phyloP scores from a whole-genome alignment of 495 filamentous ascomycete species.

The Aspergillus hancockii region DNA sequence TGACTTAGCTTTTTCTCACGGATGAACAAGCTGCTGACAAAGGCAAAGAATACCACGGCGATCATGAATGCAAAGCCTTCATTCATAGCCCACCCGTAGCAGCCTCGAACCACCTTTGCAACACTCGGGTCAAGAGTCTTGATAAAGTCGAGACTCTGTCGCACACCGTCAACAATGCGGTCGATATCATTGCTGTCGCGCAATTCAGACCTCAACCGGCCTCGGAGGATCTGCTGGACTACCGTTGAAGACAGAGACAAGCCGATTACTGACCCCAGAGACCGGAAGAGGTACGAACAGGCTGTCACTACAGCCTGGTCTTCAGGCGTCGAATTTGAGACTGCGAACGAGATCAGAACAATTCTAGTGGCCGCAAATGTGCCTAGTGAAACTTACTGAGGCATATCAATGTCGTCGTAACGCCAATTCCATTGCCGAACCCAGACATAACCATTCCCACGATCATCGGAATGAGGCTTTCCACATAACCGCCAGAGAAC shows the following conservation, averaged over 20 bases:
- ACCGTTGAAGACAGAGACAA: conserved; percentile 70
- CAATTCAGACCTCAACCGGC: conserved; percentile 53
- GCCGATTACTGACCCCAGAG: conserved; percentile 75
- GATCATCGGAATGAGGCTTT: conserved; percentile 50
- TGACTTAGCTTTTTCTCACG: conserved; percentile 42
- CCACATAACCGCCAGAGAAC: conserved; percentile 54
- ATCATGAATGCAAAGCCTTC: conserved; percentile 49
- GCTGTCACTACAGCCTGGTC: conserved; percentile 82
- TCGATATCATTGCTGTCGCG: conserved; percentile 60
- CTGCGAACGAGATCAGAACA: conserved; percentile 27
- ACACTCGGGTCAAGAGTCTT: conserved; percentile 62
- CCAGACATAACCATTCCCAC: conserved; percentile 55
- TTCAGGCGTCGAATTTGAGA: conserved; percentile 66
- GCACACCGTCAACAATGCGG: conserved; percentile 69
- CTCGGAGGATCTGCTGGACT: conserved; percentile 69
- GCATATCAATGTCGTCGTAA: conserved; percentile 69
- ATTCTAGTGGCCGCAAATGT: background rate
- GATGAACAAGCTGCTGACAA: conserved; percentile 48
- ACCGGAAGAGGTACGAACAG: conserved; percentile 84
- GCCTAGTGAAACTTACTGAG: conserved; percentile 45
- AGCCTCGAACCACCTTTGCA: conserved; percentile 61
- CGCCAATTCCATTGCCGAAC: conserved; percentile 66
- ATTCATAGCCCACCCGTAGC: conserved; percentile 61
- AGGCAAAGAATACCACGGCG: conserved; percentile 44
- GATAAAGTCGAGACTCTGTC: conserved; percentile 74